These are phyloP conservation scores for Saururus chinensis DNA, from an alignment of 164 flowering plant genomes.

Conservation along the genomic window DNA sequence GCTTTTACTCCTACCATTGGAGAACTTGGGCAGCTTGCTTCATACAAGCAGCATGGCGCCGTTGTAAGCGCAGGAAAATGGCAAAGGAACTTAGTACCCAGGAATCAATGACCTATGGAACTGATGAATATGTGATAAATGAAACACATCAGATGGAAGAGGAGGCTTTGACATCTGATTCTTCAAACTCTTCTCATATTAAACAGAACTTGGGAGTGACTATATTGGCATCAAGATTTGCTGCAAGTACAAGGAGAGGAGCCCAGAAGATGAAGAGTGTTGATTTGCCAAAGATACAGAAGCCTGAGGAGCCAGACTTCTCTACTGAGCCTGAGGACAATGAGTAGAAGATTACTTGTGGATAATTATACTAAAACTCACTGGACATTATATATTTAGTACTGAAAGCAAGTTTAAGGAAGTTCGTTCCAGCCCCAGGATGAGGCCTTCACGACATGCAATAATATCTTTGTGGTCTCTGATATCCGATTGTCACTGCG, in stretches of 20 bases:
- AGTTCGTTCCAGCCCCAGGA: neutral
- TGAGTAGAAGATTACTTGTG: constrained; percentile 5
- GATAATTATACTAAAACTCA: neutral
- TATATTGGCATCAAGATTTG: constrained; percentile 66
- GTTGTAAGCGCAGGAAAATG: constrained; percentile 47
- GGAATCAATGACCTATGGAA: constrained; percentile 31
- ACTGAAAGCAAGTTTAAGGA: neutral
- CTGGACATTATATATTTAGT: neutral
- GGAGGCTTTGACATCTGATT: constrained; percentile 16
- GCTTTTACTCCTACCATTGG: constrained; percentile 93
- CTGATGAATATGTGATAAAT: constrained; percentile 15
- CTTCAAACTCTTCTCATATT: constrained; percentile 21
- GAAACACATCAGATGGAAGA: constrained; percentile 22
- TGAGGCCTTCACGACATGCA: no score
- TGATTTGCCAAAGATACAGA: constrained; percentile 47
- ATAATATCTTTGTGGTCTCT: no score
- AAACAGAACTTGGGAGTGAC: constrained; percentile 50
- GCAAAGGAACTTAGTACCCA: constrained; percentile 30
- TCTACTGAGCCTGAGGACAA: constrained; percentile 49
- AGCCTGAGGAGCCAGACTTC: constrained; percentile 95
- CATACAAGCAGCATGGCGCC: constrained; percentile 90
- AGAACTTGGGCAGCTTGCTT: constrained; percentile 99
- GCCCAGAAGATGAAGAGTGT: constrained; percentile 46
- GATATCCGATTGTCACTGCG: no score
- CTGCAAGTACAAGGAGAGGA: constrained; percentile 76